A percentile compares a stretch with the other conserved stretches of the same genome.
Evolutionary conservation across 139 green algal species (phyloP).

Genomic region (Astrephomene gubernaculifera): DNA sequence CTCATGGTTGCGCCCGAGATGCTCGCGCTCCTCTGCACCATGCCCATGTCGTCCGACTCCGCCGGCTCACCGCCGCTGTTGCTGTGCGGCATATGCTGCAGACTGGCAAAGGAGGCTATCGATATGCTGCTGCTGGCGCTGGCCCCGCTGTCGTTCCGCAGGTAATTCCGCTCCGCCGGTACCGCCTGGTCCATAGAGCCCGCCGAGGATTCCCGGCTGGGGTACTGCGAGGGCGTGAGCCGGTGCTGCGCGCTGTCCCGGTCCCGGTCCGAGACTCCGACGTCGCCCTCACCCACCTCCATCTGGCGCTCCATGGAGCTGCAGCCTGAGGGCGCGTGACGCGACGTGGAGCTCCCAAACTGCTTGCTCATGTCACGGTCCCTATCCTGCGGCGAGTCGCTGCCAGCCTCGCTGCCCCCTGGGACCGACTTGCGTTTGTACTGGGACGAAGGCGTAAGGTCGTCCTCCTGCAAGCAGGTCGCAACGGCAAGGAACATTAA

Average conservation of each 20-base stretch:
- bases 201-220: conserved; percentile 25
- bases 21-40: conserved; percentile 33
- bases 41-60: conserved; percentile 18
- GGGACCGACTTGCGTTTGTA: conserved; percentile 29
- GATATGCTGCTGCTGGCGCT: conserved; percentile 37
- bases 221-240: conserved; percentile 22
- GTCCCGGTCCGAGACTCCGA: neutral
- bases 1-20: neutral
- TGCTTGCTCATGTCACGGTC: conserved; percentile 1
- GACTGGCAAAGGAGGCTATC: conserved; percentile 25
- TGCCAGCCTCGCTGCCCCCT: conserved; percentile 10
- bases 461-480: conserved; percentile 5
- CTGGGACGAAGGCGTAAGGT: neutral
- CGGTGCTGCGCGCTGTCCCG: neutral
- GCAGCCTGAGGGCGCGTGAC: neutral
- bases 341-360: neutral
- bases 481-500: no score
- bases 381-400: neutral
- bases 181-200: conserved; percentile 40
- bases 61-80: neutral
- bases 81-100: conserved; percentile 35
- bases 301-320: conserved; percentile 1
- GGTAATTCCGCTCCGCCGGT: neutral
- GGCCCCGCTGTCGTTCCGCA: conserved; percentile 36
- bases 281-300: neutral